Evolutionary conservation across 1,284 basidiomycete species (phyloP).

Genomic region (Dichomitus squalens): DNA sequence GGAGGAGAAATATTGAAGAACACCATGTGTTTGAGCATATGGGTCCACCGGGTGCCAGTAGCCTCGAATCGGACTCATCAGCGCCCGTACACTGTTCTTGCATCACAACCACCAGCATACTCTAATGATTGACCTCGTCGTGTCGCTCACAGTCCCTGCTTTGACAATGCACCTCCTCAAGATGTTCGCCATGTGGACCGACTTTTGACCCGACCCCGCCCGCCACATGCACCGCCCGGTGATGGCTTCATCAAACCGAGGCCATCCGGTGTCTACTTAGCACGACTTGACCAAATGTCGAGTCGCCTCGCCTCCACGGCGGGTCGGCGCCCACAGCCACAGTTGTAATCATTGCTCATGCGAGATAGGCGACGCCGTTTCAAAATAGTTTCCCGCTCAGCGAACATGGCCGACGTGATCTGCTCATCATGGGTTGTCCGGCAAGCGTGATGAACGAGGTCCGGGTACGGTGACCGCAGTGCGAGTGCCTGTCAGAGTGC

Average conservation of each 20-base stretch:
- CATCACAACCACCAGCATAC: too few species aligned
- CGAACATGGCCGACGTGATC: conserved; percentile 11
- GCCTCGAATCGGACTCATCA: neutral
- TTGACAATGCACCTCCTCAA: neutral
- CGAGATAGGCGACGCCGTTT: neutral
- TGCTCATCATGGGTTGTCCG: conserved; percentile 12
- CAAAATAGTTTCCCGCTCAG: neutral
- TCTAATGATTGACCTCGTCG: neutral
- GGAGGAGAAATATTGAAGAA: neutral
- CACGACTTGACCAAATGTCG: conserved; percentile 5
- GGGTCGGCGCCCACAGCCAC: neutral
- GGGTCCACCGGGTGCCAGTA: conserved; percentile 8
- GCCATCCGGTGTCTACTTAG: neutral
- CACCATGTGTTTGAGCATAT: conserved; percentile 11
- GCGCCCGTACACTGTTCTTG: too few species aligned
- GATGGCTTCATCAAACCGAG: neutral
- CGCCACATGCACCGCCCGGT: neutral
- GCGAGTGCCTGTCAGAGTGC: neutral
- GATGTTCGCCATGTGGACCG: neutral
- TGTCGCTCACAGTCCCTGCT: neutral
- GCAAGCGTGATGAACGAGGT: conserved; percentile 8
- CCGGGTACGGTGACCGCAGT: neutral
- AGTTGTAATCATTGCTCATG: neutral
- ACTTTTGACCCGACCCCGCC: too few species aligned
- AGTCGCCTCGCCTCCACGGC: neutral